These are phyloP conservation scores for Salvia sclarea DNA, from an alignment of 305 asterid species.

Conservation along the genomic window DNA sequence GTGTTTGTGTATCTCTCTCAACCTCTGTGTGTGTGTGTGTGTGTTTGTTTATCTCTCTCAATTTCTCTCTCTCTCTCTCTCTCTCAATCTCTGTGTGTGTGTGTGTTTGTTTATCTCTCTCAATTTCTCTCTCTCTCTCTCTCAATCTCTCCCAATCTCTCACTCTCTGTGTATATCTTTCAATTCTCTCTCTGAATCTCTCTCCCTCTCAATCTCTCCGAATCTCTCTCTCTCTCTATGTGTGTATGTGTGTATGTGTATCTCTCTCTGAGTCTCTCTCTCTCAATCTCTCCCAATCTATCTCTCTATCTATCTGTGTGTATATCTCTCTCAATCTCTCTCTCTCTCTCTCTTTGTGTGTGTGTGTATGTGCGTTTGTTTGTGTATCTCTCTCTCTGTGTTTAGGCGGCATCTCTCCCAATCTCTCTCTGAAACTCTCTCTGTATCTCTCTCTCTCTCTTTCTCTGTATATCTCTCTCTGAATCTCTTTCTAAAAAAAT, in stretches of 20 bases:
- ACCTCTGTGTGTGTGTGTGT: too few species aligned
- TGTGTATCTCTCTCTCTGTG: conserved; percentile 21
- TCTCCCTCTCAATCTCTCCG: conserved; percentile 31
- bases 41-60: too few species aligned
- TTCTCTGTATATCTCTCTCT: conserved; percentile 1
- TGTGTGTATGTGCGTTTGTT: too few species aligned
- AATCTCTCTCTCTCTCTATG: conserved; percentile 12
- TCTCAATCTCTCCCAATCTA: conserved; percentile 27
- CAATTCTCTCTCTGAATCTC: conserved; percentile 63
- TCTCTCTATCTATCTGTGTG: conserved; percentile 6
- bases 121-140: conserved; percentile 39
- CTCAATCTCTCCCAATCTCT: conserved; percentile 17
- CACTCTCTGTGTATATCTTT: too few species aligned
- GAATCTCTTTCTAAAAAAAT: neutral
- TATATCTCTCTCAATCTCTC: conserved; percentile 31
- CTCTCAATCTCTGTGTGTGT: too few species aligned
- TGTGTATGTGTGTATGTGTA: too few species aligned
- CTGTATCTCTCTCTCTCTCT: neutral
- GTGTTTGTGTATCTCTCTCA: too few species aligned
- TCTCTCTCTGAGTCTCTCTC: conserved; percentile 59
- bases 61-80: conserved; percentile 25
- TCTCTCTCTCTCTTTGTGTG: conserved; percentile 11
- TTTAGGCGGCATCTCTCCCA: too few species aligned
- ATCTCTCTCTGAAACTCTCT: neutral
- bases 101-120: too few species aligned